phyloP scores from a whole-genome alignment of 2,329 filamentous ascomycete genomes.

The Harringtonia aguacate region DNA sequence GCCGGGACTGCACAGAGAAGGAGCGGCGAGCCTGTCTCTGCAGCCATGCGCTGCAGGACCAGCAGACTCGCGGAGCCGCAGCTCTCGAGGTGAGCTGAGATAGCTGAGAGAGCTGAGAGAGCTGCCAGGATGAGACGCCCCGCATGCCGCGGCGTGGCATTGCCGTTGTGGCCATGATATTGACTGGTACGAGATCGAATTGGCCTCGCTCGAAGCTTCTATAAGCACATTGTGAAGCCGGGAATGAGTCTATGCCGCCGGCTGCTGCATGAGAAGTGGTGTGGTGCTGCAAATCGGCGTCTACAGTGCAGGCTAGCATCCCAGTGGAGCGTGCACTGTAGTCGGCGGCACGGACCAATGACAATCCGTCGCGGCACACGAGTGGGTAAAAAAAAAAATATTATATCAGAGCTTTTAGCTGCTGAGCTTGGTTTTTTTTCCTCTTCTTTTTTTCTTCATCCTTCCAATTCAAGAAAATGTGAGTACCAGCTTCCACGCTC shows the following conservation, averaged over 20 bases:
- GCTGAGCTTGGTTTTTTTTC: conserved; percentile 16
- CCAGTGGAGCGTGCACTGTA: neutral
- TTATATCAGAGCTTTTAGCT: conserved; percentile 6
- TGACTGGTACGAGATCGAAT: too few relatives aligned
- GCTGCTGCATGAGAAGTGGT: too few relatives aligned
- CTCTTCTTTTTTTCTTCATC: conserved; percentile 52
- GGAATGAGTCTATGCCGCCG: too few relatives aligned
- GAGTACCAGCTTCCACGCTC: conserved; percentile 32
- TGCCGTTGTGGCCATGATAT: too few relatives aligned
- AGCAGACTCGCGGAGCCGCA: neutral
- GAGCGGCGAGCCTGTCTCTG: neutral
- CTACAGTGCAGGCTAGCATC: too few relatives aligned
- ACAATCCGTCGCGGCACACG: conserved; percentile 4
- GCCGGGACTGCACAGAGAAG: neutral
- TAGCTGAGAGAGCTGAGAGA: too few relatives aligned
- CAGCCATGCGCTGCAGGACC: neutral
- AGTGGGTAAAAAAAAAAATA: conserved; percentile 15
- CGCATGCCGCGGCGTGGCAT: too few relatives aligned
- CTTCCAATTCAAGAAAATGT: conserved; percentile 98
- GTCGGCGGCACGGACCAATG: conserved; percentile 6
- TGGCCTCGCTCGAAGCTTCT: too few relatives aligned
- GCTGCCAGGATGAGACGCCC: too few relatives aligned
- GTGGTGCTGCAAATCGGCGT: too few relatives aligned
- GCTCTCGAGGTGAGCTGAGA: too few relatives aligned
- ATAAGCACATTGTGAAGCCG: too few relatives aligned